Evolutionary conservation across 1,284 basidiomycete species (phyloP).

Genomic region (Ustilago tritici): DNA sequence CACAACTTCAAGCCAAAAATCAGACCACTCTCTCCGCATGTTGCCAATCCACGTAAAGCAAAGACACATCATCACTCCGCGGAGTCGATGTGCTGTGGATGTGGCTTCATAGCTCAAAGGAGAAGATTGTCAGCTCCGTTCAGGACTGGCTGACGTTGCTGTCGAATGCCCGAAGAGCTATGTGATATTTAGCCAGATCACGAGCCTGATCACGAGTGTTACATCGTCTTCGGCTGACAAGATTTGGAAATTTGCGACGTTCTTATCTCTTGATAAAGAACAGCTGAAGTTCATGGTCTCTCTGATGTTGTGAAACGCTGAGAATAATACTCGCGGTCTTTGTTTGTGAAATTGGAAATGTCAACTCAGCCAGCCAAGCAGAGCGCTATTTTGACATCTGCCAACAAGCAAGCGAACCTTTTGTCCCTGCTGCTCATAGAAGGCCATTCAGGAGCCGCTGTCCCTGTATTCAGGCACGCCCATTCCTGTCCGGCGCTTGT

Average conservation of each 20-base stretch:
- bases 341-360: conserved; percentile 6
- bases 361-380: neutral
- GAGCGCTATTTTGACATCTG: conserved; percentile 1
- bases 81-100: neutral
- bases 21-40: conserved; percentile 15
- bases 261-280: neutral
- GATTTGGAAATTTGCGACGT: neutral
- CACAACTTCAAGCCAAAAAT: conserved; percentile 12
- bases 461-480: neutral
- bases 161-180: no score
- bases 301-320: neutral
- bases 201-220: neutral
- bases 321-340: neutral
- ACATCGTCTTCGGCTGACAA: neutral
- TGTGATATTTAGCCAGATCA: no score
- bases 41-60: conserved; percentile 10
- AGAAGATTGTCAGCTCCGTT: neutral
- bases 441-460: conserved; percentile 6
- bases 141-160: neutral
- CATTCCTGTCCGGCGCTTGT: no score
- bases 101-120: neutral
- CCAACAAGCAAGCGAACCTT: neutral
- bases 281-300: conserved; percentile 3
- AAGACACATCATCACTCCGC: neutral
- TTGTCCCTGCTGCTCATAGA: neutral